These are phyloP conservation scores for Citrus trifoliata DNA, from an alignment of 345 rosid genomes.

Conservation along the genomic window DNA sequence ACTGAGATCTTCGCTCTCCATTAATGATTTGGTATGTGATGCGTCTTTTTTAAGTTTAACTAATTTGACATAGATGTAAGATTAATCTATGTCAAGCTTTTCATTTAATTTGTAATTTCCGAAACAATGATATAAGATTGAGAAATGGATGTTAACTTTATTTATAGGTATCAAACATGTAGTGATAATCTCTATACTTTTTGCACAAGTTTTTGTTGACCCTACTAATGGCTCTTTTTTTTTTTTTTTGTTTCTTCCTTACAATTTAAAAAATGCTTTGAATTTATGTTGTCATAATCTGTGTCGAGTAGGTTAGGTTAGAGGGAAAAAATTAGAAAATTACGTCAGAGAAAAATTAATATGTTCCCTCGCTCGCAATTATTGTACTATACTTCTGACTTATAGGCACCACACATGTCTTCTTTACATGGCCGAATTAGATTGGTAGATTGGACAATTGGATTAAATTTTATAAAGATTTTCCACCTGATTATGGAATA, in stretches of 20 bases:
- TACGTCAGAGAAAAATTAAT: neutral
- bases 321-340: neutral
- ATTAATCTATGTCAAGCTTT: too few relatives aligned
- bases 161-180: conserved; percentile 15
- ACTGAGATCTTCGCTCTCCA: conserved; percentile 47
- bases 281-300: neutral
- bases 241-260: neutral
- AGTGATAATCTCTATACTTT: neutral
- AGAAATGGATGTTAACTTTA: conserved; percentile 6
- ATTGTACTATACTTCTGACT: neutral
- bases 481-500: too few relatives aligned
- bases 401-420: neutral
- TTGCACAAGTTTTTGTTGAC: neutral
- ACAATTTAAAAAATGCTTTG: neutral
- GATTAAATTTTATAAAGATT: too few relatives aligned
- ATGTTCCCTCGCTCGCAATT: conserved; percentile 2
- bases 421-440: neutral
- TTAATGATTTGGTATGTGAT: neutral
- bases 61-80: neutral
- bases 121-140: conserved; percentile 14
- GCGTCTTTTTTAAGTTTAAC: neutral
- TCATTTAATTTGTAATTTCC: conserved; percentile 1
- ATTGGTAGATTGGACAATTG: neutral
- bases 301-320: neutral
- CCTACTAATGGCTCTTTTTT: neutral